A percentile compares a stretch with the other conserved stretches of the same genome.
Conservation (phyloP, 257 asterid genomes). For the Echium plantagineum region DNA sequence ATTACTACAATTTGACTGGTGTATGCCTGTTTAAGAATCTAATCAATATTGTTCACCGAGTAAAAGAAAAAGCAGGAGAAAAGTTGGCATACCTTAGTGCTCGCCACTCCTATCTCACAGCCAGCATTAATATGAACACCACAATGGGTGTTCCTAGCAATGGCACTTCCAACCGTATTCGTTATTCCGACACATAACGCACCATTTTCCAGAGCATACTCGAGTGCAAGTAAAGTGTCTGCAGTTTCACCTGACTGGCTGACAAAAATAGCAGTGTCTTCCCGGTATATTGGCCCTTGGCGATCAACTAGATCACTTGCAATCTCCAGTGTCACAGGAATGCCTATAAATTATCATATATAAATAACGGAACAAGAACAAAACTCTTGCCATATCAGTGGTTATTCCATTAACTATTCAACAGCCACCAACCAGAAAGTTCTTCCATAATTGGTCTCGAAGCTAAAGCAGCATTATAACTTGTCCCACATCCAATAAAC, state of each 20-base stretch:
- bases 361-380: not conserved
- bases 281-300: constrained; percentile 95
- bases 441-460: constrained; percentile 89
- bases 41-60: constrained; percentile 9
- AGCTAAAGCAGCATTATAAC: constrained; percentile 97
- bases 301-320: constrained; percentile 97
- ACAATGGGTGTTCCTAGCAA: constrained; percentile 91
- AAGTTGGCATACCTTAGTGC: constrained; percentile 60
- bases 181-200: constrained; percentile 96
- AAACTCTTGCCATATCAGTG: too few species aligned
- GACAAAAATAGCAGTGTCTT: constrained; percentile 86
- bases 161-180: constrained; percentile 94
- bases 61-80: not conserved
- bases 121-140: constrained; percentile 98
- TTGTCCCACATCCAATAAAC: constrained; percentile 94
- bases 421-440: constrained; percentile 60
- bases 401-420: too few species aligned
- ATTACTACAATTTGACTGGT: constrained; percentile 95
- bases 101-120: constrained; percentile 96
- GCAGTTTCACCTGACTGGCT: constrained; percentile 99
- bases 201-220: constrained; percentile 88
- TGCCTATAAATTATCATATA: constrained; percentile 31
- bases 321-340: constrained; percentile 92
- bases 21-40: constrained; percentile 46
- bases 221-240: constrained; percentile 82